phyloP scores from a whole-genome alignment of 2,329 filamentous ascomycete species.

The Leptographium wingfieldii region DNA sequence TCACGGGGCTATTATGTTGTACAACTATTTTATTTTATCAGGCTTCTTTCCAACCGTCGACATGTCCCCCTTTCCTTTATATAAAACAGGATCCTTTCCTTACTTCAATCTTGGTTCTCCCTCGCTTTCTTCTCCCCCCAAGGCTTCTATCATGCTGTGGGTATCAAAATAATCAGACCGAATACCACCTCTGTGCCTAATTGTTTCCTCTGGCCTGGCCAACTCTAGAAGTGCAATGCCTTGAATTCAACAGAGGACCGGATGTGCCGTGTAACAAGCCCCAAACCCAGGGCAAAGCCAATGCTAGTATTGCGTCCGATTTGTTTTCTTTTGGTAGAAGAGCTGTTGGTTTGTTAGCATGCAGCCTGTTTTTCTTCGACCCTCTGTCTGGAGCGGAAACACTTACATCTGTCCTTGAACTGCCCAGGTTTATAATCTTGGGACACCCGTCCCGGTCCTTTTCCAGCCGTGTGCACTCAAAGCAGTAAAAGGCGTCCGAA shows the following conservation, averaged over 20 bases:
- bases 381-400: constrained; percentile 13
- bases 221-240: neutral
- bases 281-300: constrained; percentile 32
- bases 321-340: constrained; percentile 56
- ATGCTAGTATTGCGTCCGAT: constrained; percentile 45
- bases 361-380: neutral
- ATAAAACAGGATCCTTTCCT: neutral
- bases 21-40: neutral
- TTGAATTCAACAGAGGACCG: neutral
- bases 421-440: constrained; percentile 98
- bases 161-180: constrained; percentile 5
- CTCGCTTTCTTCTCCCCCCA: neutral
- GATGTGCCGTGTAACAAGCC: constrained; percentile 20
- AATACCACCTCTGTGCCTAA: neutral
- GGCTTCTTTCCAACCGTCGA: neutral
- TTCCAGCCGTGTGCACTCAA: constrained; percentile 92
- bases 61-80: neutral
- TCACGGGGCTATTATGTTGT: neutral
- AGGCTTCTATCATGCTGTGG: neutral
- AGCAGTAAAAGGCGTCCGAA: constrained; percentile 97
- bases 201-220: neutral
- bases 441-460: constrained; percentile 96
- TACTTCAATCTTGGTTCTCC: neutral
- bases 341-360: constrained; percentile 24
- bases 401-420: constrained; percentile 81